Percentiles rank a stretch among this genome's conserved stretches.
phyloP scores from a whole-genome alignment of 2,329 filamentous ascomycete genomes.

The Cercospora zeina region DNA sequence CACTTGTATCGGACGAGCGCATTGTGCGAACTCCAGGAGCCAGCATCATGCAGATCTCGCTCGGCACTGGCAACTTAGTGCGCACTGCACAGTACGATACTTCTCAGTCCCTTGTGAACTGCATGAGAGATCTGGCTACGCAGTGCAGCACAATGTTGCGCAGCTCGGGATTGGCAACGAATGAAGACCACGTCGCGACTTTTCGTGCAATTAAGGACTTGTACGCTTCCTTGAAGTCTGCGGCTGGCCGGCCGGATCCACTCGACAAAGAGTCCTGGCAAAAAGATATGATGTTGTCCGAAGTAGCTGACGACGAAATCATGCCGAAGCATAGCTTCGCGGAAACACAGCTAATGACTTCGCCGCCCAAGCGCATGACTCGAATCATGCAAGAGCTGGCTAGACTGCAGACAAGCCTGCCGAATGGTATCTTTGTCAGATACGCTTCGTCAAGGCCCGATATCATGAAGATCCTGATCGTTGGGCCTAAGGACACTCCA shows the following conservation, averaged over 20 bases:
- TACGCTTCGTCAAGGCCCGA: slow-evolving; percentile 59
- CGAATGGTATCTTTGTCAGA: slow-evolving; percentile 57
- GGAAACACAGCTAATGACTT: slow-evolving; percentile 16
- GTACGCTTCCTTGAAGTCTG: slow-evolving; percentile 14
- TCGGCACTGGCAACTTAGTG: slow-evolving; percentile 24
- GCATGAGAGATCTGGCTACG: slow-evolving; percentile 36
- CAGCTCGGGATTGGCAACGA: neutral
- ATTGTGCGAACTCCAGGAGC: slow-evolving; percentile 39
- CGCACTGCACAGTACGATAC: slow-evolving; percentile 22
- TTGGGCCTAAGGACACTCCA: slow-evolving; percentile 59
- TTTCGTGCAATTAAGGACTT: slow-evolving; percentile 21
- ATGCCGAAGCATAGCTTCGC: slow-evolving; percentile 35
- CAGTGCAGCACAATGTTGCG: slow-evolving; percentile 42
- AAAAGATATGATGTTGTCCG: slow-evolving; percentile 41
- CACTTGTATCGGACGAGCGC: slow-evolving; percentile 42
- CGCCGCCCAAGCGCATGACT: slow-evolving; percentile 50
- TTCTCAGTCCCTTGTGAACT: slow-evolving; percentile 33
- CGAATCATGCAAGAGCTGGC: slow-evolving; percentile 56
- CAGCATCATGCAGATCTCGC: slow-evolving; percentile 44
- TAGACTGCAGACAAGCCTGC: slow-evolving; percentile 52
- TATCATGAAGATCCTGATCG: slow-evolving; percentile 58
- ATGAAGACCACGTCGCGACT: slow-evolving; percentile 31
- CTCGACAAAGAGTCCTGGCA: slow-evolving; percentile 30
- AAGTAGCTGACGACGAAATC: slow-evolving; percentile 44
- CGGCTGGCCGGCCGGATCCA: neutral